These are phyloP conservation scores for Cryptococcus hybrid DNA, from an alignment of 1,284 basidiomycete genomes.

Conservation along the genomic window DNA sequence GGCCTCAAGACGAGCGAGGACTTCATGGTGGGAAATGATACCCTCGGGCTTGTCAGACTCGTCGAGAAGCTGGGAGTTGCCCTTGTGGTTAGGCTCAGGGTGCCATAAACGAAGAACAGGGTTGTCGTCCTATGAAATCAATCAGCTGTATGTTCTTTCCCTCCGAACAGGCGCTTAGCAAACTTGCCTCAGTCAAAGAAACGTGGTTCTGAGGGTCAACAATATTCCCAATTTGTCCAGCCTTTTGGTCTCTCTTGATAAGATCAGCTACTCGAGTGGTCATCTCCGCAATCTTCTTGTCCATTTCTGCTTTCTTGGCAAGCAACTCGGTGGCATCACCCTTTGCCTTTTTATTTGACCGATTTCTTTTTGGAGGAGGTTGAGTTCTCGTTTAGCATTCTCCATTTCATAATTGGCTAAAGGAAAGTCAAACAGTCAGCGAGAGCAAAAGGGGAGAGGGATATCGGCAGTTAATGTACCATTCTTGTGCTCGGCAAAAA, in stretches of 20 bases:
- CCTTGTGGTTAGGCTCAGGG: constrained; percentile 68
- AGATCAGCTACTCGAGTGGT: constrained; percentile 73
- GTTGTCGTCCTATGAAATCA: constrained; percentile 75
- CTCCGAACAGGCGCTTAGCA: neutral
- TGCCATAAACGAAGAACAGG: constrained; percentile 77
- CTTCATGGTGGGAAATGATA: constrained; percentile 95
- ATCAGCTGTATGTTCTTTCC: neutral
- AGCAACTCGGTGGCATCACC: constrained; percentile 83
- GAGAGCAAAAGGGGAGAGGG: neutral
- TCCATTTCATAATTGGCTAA: constrained; percentile 51
- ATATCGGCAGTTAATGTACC: constrained; percentile 55
- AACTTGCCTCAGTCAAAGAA: constrained; percentile 77
- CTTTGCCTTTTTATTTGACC: constrained; percentile 93
- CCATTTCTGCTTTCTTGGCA: constrained; percentile 73
- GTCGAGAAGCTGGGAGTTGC: constrained; percentile 49
- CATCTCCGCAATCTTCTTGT: constrained; percentile 66
- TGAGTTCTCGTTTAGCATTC: constrained; percentile 74
- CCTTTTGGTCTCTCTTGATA: constrained; percentile 64
- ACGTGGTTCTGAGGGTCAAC: constrained; percentile 84
- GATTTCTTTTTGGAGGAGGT: constrained; percentile 91
- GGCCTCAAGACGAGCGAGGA: constrained; percentile 86
- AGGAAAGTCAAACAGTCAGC: neutral
- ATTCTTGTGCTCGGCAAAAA: constrained; percentile 67
- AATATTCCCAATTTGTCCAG: constrained; percentile 84
- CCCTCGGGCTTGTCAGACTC: constrained; percentile 61